Evolutionary conservation across 2,329 filamentous ascomycete species (phyloP).

Genomic region (Metarhizium album): DNA sequence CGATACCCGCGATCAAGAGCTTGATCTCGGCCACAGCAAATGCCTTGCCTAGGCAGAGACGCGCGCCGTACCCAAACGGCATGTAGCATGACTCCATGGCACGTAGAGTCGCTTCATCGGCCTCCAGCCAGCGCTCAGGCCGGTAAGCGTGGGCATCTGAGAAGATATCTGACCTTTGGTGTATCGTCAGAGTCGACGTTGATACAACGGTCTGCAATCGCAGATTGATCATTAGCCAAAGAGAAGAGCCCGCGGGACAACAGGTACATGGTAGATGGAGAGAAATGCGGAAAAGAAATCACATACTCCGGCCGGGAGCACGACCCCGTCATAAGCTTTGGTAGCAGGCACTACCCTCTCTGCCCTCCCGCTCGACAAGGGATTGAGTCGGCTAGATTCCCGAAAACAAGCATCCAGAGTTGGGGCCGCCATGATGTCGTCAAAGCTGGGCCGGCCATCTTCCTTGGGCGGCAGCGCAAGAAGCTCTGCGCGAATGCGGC

Average conservation of each 20-base stretch:
- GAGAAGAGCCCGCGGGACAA: no score
- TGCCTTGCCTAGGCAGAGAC: conserved; percentile 4
- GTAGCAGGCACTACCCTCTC: conserved; percentile 4
- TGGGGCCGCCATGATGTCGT: conserved; percentile 2
- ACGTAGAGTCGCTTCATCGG: conserved; percentile 1
- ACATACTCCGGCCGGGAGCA: conserved; percentile 5
- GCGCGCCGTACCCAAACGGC: conserved; percentile 5
- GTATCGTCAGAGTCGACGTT: conserved; percentile 3
- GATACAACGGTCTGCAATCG: conserved; percentile 5
- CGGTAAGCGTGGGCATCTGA: background rate
- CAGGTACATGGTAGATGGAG: no score
- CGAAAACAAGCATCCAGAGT: conserved; percentile 3
- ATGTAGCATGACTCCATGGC: conserved; percentile 6
- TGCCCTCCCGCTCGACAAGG: conserved; percentile 4
- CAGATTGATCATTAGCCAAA: background rate
- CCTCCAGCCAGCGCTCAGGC: conserved; percentile 5
- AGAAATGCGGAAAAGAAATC: background rate
- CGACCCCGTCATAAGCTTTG: background rate
- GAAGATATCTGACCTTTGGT: conserved; percentile 2
- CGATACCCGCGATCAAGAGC: conserved; percentile 1
- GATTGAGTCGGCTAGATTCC: conserved; percentile 1
- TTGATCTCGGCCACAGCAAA: conserved; percentile 5
- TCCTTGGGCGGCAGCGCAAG: background rate
- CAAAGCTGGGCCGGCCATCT: conserved; percentile 1
- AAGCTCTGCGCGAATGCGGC: conserved; percentile 1